Evolutionary conservation across 2,329 filamentous ascomycete genomes (phyloP), one percentile per base, ranked within the genome.

Genomic region (Alternaria triticina): DNA sequence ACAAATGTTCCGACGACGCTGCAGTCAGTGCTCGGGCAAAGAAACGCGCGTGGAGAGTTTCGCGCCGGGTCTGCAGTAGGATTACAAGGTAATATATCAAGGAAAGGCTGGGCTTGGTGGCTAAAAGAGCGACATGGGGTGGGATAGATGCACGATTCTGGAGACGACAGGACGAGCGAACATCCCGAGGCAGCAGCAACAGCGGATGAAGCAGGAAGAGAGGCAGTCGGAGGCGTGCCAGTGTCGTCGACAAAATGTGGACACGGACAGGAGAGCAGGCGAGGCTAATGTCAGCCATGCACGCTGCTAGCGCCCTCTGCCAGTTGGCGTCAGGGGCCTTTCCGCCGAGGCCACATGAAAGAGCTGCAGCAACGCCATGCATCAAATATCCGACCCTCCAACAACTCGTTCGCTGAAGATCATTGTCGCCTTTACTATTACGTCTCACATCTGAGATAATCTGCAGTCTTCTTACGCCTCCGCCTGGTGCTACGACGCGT

Each of bases 71-170:
- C 73, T 68, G 74, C 69, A 66, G 65, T 61, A 59, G 64, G 69
- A 75, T 72, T 72, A 78, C 66, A 72, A 40, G 49, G 49, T 23
- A 74, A 61, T 70, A 77, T 69, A 75, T 70, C 66, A 78, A 79
- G 72, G 76, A 77, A 78, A 79, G 71, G 63, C 69, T 40, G 60
- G 3, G 63, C 54, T 65, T 61, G 52, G 67, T 57, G 70, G 69
- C 74, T 78, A 79, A 78, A 77, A 69, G 77, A 80, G 76, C 70
- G 77, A 79, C 77, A 80, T 80, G 62, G 70, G 68, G 72, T 72
- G 65, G 67, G 66, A 69, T 28, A 68, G 36, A 40, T 40, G 72
- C 66, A 72, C 71, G 71, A 74, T 63, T 68, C 63, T 69, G 68
- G 65, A 69, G 72, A 71, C 61, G 55, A 57, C 75, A 70, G 72